Base-by-base conservation (phyloP, 2,329 filamentous ascomycete genomes). In the Diaporthe citrichinensis region DNA sequence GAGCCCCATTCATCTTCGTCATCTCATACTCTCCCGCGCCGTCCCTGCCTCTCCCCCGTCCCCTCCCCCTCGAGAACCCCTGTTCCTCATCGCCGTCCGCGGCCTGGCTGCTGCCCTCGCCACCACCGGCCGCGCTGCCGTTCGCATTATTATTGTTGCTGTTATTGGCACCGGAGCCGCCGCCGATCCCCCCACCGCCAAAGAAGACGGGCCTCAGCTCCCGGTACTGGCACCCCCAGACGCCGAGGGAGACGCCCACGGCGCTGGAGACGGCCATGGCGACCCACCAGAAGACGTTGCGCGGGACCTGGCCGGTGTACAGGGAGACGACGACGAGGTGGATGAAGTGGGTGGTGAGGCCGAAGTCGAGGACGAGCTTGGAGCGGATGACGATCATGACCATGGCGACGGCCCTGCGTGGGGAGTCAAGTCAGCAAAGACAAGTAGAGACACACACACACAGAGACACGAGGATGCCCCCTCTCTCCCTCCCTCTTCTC, bases 331-430 rank as follows among this genome's bases (percentile, higher is more conserved):
- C 78, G 74, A 81, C 59, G 31, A 84, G 79, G 77, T 85, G 84
- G 69, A 85, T 77, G 51, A 76, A 76, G 79, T 85, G 82, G 25
- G 98, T 90, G 3, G 96, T 98, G 34, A 98, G 87, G 44, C 95
- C 94, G 83, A 98, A 99, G 85, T 99, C 97, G 79, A 95, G 95
- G 69, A 98, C 94, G 76, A 98, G 93, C 84, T 98, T 98, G 65
- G 94, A 97, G 77, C 97, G 95, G 28, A 93, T 92, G 79, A 99
- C 92, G 75, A 98, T 88, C 72, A 96, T 86, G 69, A 98, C 91
- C 75, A 98, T 93, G 57, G 95, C 94, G 75, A 97, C 91, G 57
- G 95, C 92, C 82, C 96, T 98, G 81, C 76, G 28, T 34, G 39
- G 31, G 4, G 6, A 31, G 41, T 20, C 28, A 31, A 20, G 49